Evolutionary conservation across 75 land plant genomes (phyloP).

Genomic region (Cryptomeria japonica): DNA sequence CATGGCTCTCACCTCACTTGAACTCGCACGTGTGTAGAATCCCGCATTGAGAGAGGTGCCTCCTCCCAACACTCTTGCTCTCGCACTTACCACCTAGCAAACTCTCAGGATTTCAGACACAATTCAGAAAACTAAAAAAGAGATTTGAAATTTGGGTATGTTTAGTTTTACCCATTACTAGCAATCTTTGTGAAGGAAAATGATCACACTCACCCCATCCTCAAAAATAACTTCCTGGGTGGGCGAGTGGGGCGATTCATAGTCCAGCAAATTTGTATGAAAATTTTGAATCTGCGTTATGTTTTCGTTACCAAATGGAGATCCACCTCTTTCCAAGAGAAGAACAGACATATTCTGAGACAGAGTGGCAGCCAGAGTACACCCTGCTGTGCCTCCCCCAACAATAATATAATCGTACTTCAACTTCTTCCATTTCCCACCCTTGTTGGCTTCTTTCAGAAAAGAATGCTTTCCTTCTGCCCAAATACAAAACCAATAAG

Average conservation of each 20-base stretch:
- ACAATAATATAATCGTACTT: not conserved
- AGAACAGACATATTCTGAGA: too few relatives aligned
- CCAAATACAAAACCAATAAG: too few relatives aligned
- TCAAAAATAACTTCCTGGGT: not conserved
- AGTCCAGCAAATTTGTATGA: not conserved
- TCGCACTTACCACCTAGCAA: not conserved
- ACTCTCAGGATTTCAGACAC: too few relatives aligned
- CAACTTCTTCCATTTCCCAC: slow-evolving; percentile 15
- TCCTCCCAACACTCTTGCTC: slow-evolving; percentile 1
- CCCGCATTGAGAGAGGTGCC: not conserved
- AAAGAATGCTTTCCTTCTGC: slow-evolving; percentile 11
- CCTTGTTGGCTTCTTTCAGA: slow-evolving; percentile 23
- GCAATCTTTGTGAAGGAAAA: too few relatives aligned
- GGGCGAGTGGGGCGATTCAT: not conserved
- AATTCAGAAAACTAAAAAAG: too few relatives aligned
- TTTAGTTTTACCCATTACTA: too few relatives aligned
- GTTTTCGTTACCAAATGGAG: slow-evolving; percentile 15
- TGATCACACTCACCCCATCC: not conserved
- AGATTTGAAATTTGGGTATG: too few relatives aligned
- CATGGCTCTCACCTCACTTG: not conserved
- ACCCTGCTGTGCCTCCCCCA: too few relatives aligned
- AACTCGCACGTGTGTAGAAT: not conserved
- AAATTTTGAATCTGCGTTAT: not conserved
- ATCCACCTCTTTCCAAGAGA: slow-evolving; percentile 28
- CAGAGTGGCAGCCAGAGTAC: too few relatives aligned